Base-by-base conservation (phyloP, 139 green algal species). In the Chlamydomonas sphaeroides region DNA sequence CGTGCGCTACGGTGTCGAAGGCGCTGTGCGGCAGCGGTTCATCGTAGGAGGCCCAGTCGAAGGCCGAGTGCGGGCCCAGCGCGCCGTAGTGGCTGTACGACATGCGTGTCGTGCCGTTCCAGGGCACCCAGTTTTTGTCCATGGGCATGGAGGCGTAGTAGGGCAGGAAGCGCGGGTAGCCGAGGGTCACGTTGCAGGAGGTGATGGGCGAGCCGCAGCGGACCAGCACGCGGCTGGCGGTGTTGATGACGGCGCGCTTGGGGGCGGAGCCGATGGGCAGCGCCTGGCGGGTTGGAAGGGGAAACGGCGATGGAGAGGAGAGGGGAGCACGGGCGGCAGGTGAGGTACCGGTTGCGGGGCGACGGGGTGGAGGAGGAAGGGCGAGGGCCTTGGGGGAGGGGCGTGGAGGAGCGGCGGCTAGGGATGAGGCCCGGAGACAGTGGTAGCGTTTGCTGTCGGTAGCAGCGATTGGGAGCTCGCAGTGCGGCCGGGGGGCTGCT, bases 111-210 rank as follows among this genome's bases (percentile, higher is more conserved):
- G 72, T 79, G 2, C 72, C 72, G 38, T 79, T 79, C 72, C 72
- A 79, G 5, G 72, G 72, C 35, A 79, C 72, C 72, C 72, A 79
- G 25, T 79, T 79, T 51, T 79, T 79, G 51, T 79, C 72, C 72
- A 79, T 79, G 26, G 66, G 36, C 33, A 38, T 68, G 20, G 42
- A 10, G 36, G 35, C 25, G 36, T 36, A 57, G 56, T 68, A 79
- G 3, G 38, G 28, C 8, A 79, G 53, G 32, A 51, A 36, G n/a
- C 70, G 70, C 28, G 70, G 70, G 36, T 45, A 51, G 33, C 70
- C 51, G 48, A 78, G 70, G 10, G 70, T 66, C 23, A 78, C 51
- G 53, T 14, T 39, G 53, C 70, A 78, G 70, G 20, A 35, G 36
- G 48, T 23, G 18, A 20, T 30, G n/a, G 20, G n/a, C 3, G n/a